These are phyloP conservation scores for Nymphaea thermarum DNA, from an alignment of 164 flowering plant genomes.

Conservation along the genomic window DNA sequence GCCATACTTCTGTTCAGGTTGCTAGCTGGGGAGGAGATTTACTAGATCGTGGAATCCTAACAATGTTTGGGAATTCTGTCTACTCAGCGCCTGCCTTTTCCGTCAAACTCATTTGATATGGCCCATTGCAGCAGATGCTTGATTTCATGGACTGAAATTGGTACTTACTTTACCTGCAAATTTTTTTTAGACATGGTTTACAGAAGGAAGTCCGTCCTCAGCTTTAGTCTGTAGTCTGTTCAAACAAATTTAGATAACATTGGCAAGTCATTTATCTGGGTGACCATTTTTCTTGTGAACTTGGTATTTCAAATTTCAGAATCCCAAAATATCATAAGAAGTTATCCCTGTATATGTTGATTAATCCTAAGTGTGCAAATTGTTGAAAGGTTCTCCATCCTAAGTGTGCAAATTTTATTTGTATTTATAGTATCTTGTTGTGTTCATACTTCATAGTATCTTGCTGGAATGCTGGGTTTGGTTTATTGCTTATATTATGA, in stretches of 20 bases:
- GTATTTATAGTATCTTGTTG: no score
- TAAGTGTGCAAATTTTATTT: no score
- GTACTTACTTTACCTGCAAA: conserved; percentile 20
- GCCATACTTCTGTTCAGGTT: conserved; percentile 42
- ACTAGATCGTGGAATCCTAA: conserved; percentile 75
- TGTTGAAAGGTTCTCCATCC: no score
- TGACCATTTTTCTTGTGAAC: neutral
- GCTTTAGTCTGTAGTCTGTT: neutral
- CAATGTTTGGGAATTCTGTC: conserved; percentile 91
- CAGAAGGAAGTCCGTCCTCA: neutral
- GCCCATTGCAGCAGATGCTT: conserved; percentile 99
- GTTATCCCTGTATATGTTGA: neutral
- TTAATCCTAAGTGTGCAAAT: no score
- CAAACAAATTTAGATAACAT: neutral
- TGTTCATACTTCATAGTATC: no score
- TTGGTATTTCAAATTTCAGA: no score
- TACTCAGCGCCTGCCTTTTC: conserved; percentile 94
- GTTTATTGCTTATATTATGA: no score
- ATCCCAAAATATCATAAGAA: no score
- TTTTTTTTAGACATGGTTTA: neutral
- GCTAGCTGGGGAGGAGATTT: conserved; percentile 99
- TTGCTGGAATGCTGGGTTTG: no score
- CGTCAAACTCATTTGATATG: conserved; percentile 95
- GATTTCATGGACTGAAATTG: conserved; percentile 98
- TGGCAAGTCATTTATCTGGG: neutral